Conservation (phyloP, 176 grass and related monocot genomes). For the Carex kokanica region DNA sequence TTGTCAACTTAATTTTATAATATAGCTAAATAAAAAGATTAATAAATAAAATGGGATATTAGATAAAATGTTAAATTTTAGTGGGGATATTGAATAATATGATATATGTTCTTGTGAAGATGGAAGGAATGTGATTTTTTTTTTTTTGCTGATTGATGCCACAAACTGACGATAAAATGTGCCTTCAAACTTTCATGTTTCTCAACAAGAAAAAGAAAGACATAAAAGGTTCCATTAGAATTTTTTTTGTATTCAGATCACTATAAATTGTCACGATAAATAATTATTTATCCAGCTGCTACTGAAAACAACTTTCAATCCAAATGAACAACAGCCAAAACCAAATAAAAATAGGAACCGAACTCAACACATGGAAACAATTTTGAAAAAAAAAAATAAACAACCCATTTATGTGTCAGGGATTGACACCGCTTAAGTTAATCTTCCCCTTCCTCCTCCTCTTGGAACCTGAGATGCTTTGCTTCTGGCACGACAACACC, state of each 20-base stretch:
- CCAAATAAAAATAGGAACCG: not conserved
- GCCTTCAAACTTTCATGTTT: no score
- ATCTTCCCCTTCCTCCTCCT: conserved; percentile 53
- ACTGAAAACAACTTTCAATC: not conserved
- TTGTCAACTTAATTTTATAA: no score
- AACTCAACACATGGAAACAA: not conserved
- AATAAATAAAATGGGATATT: no score
- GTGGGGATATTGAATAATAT: no score
- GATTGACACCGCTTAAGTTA: conserved; percentile 8
- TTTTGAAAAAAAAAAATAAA: not conserved
- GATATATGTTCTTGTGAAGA: no score
- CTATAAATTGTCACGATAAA: not conserved
- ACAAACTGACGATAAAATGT: no score
- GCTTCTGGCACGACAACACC: conserved; percentile 36
- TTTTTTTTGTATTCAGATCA: not conserved
- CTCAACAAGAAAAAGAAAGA: no score
- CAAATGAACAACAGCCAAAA: not conserved
- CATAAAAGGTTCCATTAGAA: not conserved
- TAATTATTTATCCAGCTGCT: not conserved
- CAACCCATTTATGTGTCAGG: conserved; percentile 2
- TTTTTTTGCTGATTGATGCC: no score
- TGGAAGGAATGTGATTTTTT: no score
- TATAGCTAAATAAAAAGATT: no score
- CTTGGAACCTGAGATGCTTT: conserved; percentile 73
- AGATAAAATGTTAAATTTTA: no score